These are phyloP conservation scores for Rhipidocladum racemiflorum DNA, from an alignment of 176 grass and related monocot species.

Conservation along the genomic window DNA sequence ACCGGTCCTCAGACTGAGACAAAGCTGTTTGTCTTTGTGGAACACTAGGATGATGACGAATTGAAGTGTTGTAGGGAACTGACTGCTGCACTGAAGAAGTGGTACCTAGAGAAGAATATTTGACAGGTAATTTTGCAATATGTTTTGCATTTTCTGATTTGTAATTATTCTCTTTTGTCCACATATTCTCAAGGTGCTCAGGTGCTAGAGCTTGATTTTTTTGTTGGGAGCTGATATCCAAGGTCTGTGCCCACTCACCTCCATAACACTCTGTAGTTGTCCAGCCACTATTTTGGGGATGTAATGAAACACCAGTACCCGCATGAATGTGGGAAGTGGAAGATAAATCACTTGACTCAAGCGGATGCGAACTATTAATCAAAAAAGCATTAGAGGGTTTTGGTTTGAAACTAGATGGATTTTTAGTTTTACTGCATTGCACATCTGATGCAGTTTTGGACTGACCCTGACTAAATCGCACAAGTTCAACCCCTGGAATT, in stretches of 20 bases:
- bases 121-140: conserved; percentile 31
- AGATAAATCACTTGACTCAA: conserved; percentile 40
- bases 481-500: conserved; percentile 88
- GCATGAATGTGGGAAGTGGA: neutral
- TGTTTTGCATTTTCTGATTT: conserved; percentile 56
- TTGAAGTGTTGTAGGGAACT: conserved; percentile 18
- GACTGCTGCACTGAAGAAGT: conserved; percentile 35
- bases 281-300: conserved; percentile 39
- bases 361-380: conserved; percentile 26
- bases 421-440: conserved; percentile 37
- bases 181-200: conserved; percentile 93
- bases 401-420: conserved; percentile 31
- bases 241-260: conserved; percentile 41
- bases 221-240: conserved; percentile 53
- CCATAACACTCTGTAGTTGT: conserved; percentile 30
- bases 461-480: conserved; percentile 56
- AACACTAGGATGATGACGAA: conserved; percentile 7
- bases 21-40: conserved; percentile 21
- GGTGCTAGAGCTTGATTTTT: conserved; percentile 66
- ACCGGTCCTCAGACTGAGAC: conserved; percentile 27
- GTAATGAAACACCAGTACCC: conserved; percentile 18
- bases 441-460: conserved; percentile 40
- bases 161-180: conserved; percentile 95
- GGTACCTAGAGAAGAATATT: conserved; percentile 36
- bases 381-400: conserved; percentile 19